phyloP scores from a whole-genome alignment of 495 filamentous ascomycete species.

The Penicillium turbatum region DNA sequence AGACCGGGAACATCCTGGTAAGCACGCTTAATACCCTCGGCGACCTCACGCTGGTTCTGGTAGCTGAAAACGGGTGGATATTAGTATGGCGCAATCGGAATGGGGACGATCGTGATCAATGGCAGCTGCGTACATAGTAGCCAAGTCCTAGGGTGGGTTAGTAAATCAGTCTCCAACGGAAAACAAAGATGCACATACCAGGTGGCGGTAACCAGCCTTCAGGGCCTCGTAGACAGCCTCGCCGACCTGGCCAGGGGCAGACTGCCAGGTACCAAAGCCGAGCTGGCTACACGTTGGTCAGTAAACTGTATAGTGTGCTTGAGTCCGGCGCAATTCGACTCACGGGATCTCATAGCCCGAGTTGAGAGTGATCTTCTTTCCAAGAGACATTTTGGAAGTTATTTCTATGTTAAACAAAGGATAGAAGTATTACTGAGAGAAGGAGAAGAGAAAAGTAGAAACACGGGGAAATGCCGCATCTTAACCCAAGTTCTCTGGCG shows the following conservation, averaged over 20 bases:
- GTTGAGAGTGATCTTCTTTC: slow-evolving; percentile 44
- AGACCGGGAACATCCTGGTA: slow-evolving; percentile 44
- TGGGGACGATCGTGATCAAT: not conserved
- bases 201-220: slow-evolving; percentile 52
- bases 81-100: slow-evolving; percentile 33
- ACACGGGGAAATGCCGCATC: not conserved
- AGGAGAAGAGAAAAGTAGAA: slow-evolving; percentile 4
- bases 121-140: slow-evolving; percentile 35
- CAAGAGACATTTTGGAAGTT: slow-evolving; percentile 41
- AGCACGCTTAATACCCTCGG: slow-evolving; percentile 43
- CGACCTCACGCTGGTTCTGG: slow-evolving; percentile 48
- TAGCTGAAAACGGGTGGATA: slow-evolving; percentile 38
- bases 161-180: not conserved
- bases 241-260: slow-evolving; percentile 49
- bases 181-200: slow-evolving; percentile 30
- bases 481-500: slow-evolving; percentile 13
- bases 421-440: slow-evolving; percentile 1
- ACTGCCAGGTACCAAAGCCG: slow-evolving; percentile 56
- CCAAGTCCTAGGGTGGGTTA: slow-evolving; percentile 37
- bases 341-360: slow-evolving; percentile 44
- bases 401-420: not conserved
- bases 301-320: not conserved
- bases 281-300: slow-evolving; percentile 30
- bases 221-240: slow-evolving; percentile 51
- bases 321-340: slow-evolving; percentile 5